A percentile compares a stretch with the other conserved stretches of the same genome.
Evolutionary conservation across 768 basidiomycete genomes (phyloP).

Genomic region (Calocybe gangraenosa): DNA sequence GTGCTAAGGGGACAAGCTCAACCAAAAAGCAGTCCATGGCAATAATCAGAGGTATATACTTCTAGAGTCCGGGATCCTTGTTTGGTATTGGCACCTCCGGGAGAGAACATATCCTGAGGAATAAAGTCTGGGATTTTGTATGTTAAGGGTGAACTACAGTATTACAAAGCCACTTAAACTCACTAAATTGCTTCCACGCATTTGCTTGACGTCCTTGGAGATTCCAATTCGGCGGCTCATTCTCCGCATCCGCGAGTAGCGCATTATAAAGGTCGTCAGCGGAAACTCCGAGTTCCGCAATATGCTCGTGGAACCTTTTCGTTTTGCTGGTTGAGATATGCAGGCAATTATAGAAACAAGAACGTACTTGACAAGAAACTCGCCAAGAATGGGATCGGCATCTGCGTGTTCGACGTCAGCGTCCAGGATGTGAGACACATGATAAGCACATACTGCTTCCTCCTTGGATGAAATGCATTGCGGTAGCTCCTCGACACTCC

Average conservation of each 20-base stretch:
- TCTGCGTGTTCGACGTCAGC: constrained; percentile 28
- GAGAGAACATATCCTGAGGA: constrained; percentile 34
- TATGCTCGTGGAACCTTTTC: constrained; percentile 46
- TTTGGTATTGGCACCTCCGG: constrained; percentile 54
- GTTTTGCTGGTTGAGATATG: not conserved
- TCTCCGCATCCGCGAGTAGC: constrained; percentile 55
- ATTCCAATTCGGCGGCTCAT: constrained; percentile 57
- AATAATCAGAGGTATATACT: constrained; percentile 25
- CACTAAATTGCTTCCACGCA: constrained; percentile 52
- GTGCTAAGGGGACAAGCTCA: constrained; percentile 37
- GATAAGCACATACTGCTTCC: constrained; percentile 47
- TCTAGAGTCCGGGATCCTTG: constrained; percentile 62
- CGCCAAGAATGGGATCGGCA: constrained; percentile 58
- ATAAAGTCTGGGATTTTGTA: constrained; percentile 29
- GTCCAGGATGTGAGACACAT: not conserved
- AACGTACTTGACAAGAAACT: constrained; percentile 60
- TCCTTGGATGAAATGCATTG: constrained; percentile 51
- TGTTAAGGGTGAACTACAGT: not conserved
- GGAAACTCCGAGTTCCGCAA: constrained; percentile 42
- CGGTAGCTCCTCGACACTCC: constrained; percentile 57
- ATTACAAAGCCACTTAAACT: constrained; percentile 6
- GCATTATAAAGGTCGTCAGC: constrained; percentile 49
- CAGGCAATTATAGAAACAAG: not conserved
- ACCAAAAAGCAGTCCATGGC: constrained; percentile 2
- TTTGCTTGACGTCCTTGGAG: constrained; percentile 56